Evolutionary conservation across 352 stramenopile genomes (phyloP).

Genomic region (Globisporangium carolinianum): DNA sequence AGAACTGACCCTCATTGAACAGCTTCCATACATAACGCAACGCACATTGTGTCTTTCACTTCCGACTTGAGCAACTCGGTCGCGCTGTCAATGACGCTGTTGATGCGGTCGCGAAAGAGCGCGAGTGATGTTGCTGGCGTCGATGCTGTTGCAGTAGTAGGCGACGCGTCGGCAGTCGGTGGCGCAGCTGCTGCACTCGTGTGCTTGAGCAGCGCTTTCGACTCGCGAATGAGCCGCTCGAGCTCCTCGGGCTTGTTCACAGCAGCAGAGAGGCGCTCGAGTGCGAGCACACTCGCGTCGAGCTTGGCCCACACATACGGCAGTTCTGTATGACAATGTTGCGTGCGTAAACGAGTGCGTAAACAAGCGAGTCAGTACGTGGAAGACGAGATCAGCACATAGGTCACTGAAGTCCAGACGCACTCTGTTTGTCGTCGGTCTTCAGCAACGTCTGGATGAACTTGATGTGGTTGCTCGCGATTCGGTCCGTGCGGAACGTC

Average conservation of each 20-base stretch:
- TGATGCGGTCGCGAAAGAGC: slow-evolving; percentile 39
- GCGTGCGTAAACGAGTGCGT: too few species aligned
- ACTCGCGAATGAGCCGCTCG: slow-evolving; percentile 40
- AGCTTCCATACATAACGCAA: background rate
- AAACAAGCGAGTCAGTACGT: background rate
- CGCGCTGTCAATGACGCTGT: slow-evolving; percentile 40
- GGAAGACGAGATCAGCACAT: too few species aligned
- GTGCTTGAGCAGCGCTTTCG: slow-evolving; percentile 39
- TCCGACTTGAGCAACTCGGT: slow-evolving; percentile 32
- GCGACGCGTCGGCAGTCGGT: too few species aligned
- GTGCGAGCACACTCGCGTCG: slow-evolving; percentile 34
- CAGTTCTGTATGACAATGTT: background rate
- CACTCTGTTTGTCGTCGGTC: slow-evolving; percentile 30
- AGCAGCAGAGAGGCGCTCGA: slow-evolving; percentile 36
- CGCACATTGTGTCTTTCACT: slow-evolving; percentile 57
- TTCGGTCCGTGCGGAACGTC: slow-evolving; percentile 49
- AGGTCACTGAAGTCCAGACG: background rate
- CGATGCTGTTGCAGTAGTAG: too few species aligned
- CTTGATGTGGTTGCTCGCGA: slow-evolving; percentile 38
- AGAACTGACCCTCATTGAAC: too few species aligned
- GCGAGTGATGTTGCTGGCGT: slow-evolving; percentile 15
- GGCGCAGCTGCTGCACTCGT: background rate
- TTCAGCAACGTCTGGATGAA: slow-evolving; percentile 53
- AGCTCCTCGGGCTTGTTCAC: slow-evolving; percentile 59
- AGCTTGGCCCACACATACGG: slow-evolving; percentile 55